Evolutionary conservation across 2,329 filamentous ascomycete species (phyloP).

Genomic region (Biscogniauxia marginata): DNA sequence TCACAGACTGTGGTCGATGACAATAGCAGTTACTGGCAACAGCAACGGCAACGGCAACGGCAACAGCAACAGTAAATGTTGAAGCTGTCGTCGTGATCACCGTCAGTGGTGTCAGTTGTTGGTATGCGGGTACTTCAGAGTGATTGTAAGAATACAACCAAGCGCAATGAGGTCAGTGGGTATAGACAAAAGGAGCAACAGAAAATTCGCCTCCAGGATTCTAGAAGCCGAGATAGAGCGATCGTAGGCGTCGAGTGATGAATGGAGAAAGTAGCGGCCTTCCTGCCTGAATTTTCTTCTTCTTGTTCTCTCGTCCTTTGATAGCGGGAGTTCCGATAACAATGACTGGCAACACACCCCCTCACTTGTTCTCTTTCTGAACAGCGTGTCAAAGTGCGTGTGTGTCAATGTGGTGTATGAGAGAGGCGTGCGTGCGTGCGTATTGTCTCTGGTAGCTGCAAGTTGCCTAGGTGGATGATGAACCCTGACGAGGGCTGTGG

Average conservation of each 20-base stretch:
- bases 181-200: slow-evolving; percentile 1
- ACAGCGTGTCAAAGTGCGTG: slow-evolving; percentile 23
- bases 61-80: too few relatives aligned
- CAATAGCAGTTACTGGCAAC: too few relatives aligned
- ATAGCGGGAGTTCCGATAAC: slow-evolving; percentile 15
- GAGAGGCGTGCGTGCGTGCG: not conserved
- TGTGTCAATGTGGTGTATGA: slow-evolving; percentile 12
- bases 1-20: slow-evolving; percentile 8
- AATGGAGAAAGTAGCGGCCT: slow-evolving; percentile 22
- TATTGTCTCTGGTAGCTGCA: not conserved
- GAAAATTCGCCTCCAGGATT: slow-evolving; percentile 19
- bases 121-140: not conserved
- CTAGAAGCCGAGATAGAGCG: slow-evolving; percentile 19
- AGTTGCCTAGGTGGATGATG: slow-evolving; percentile 15
- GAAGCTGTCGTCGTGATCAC: too few relatives aligned
- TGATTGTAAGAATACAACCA: slow-evolving; percentile 5
- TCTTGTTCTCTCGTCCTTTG: not conserved
- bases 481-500: not conserved
- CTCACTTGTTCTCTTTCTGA: slow-evolving; percentile 5
- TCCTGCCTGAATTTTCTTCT: slow-evolving; percentile 17
- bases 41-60: too few relatives aligned
- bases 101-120: too few relatives aligned
- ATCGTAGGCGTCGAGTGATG: slow-evolving; percentile 8
- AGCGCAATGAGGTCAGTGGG: slow-evolving; percentile 8
- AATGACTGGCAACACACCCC: slow-evolving; percentile 17